Evolutionary conservation across 345 rosid genomes (phyloP).

Genomic region (Lepidium sativum): DNA sequence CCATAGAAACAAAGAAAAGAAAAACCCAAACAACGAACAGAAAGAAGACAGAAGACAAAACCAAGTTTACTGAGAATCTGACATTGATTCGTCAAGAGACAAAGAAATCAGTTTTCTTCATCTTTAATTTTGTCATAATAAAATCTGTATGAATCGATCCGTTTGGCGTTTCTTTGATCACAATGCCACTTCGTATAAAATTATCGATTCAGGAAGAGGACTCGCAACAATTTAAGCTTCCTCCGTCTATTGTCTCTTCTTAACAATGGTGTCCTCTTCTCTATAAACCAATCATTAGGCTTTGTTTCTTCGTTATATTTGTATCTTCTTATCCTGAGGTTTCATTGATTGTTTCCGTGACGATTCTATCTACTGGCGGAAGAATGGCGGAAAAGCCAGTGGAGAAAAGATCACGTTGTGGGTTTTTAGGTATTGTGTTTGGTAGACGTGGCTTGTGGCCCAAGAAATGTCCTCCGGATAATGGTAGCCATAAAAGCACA

Average conservation of each 20-base stretch:
- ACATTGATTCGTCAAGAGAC: neutral
- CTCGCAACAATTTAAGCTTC: neutral
- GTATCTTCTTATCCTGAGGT: neutral
- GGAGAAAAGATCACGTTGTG: constrained; percentile 51
- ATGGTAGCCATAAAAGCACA: constrained; percentile 26
- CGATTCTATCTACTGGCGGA: neutral
- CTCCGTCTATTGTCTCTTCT: neutral
- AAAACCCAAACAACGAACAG: neutral
- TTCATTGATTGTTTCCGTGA: neutral
- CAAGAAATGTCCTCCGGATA: constrained; percentile 34
- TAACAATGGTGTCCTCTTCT: constrained; percentile 4
- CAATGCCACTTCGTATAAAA: constrained; percentile 3
- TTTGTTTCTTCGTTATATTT: neutral
- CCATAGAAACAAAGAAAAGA: neutral
- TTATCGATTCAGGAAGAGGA: constrained; percentile 9
- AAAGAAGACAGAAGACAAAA: neutral
- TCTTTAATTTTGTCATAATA: neutral
- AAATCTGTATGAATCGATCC: neutral
- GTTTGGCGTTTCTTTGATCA: neutral
- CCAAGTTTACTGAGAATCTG: neutral
- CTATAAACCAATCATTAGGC: neutral
- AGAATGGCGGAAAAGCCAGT: constrained; percentile 24
- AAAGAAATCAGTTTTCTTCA: neutral
- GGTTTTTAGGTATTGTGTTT: constrained; percentile 50
- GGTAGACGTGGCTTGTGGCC: constrained; percentile 52